These are phyloP conservation scores for Epichloe festucae DNA, from an alignment of 2,329 filamentous ascomycete species.

Conservation along the genomic window DNA sequence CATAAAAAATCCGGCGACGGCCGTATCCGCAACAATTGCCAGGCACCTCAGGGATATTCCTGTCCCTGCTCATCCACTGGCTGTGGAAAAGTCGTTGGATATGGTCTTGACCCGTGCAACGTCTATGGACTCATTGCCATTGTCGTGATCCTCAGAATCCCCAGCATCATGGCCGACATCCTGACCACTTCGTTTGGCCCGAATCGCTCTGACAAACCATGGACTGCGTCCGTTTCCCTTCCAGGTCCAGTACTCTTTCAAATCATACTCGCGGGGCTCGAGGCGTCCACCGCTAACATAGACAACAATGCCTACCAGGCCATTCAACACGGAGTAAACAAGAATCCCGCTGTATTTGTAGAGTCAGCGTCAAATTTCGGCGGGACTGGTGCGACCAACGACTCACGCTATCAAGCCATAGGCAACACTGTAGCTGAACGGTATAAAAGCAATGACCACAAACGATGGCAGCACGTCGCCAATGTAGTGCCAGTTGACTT, in stretches of 20 bases:
- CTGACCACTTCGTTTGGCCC: conserved; percentile 4
- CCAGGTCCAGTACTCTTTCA: conserved; percentile 45
- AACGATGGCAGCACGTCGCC: conserved; percentile 67
- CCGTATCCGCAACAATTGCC: too few relatives aligned
- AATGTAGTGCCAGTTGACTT: conserved; percentile 66
- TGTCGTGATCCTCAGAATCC: conserved; percentile 1
- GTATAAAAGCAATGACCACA: conserved; percentile 62
- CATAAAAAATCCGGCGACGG: neutral
- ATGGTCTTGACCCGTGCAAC: conserved; percentile 4
- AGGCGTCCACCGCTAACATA: conserved; percentile 28
- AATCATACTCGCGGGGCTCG: conserved; percentile 37
- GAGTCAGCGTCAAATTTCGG: neutral
- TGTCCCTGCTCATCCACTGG: neutral
- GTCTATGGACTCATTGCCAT: neutral
- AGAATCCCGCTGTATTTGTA: conserved; percentile 34
- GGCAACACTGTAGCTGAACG: conserved; percentile 66
- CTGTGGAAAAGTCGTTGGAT: conserved; percentile 5
- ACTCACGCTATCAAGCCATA: conserved; percentile 62
- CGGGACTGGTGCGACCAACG: neutral
- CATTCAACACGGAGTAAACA: conserved; percentile 37
- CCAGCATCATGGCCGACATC: neutral
- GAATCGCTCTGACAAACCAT: conserved; percentile 31
- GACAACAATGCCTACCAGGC: conserved; percentile 32
- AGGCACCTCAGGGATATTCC: too few relatives aligned
- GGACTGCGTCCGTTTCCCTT: conserved; percentile 33